These are phyloP conservation scores for Alternaria dauci DNA, from an alignment of 2,329 filamentous ascomycete species.

Conservation along the genomic window DNA sequence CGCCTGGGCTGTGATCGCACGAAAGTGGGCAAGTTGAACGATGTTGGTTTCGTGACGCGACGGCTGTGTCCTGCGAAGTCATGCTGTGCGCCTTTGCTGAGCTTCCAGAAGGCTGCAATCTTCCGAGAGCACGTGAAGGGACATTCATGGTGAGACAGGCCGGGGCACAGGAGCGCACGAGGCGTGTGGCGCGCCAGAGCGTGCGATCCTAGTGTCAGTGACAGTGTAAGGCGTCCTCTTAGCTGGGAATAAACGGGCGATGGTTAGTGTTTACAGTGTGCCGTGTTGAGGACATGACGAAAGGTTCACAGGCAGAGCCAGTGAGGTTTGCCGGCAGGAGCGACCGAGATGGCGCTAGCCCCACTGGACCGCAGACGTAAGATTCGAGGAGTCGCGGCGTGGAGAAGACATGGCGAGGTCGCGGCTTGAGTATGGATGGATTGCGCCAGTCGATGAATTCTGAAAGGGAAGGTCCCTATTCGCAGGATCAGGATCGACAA, in stretches of 20 bases:
- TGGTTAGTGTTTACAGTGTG: conserved; percentile 19
- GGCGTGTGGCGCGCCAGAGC: conserved; percentile 14
- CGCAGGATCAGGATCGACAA: conserved; percentile 43
- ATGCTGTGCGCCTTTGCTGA: conserved; percentile 17
- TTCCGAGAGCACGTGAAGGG: conserved; percentile 24
- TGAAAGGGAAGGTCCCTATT: conserved; percentile 12
- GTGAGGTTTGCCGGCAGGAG: conserved; percentile 37
- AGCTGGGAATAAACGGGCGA: conserved; percentile 13
- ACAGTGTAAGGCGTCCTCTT: conserved; percentile 9
- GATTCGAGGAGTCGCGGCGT: conserved; percentile 14
- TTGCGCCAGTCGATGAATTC: conserved; percentile 1
- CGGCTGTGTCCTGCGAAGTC: conserved; percentile 19
- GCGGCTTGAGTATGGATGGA: conserved; percentile 5
- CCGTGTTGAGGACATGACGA: conserved; percentile 25
- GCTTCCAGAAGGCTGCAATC: conserved; percentile 32
- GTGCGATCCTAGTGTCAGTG: conserved; percentile 14
- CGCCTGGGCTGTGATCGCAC: conserved; percentile 19
- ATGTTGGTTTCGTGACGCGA: conserved; percentile 46
- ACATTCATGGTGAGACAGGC: conserved; percentile 13
- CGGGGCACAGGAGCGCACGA: conserved; percentile 8
- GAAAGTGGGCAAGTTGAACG: conserved; percentile 29
- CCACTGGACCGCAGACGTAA: conserved; percentile 10
- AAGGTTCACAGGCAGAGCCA: conserved; percentile 30
- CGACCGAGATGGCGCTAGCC: conserved; percentile 26
- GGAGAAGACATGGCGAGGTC: conserved; percentile 7